Base-by-base conservation (phyloP, 202 grass and related monocot genomes). In the Elaeis oleifera region DNA sequence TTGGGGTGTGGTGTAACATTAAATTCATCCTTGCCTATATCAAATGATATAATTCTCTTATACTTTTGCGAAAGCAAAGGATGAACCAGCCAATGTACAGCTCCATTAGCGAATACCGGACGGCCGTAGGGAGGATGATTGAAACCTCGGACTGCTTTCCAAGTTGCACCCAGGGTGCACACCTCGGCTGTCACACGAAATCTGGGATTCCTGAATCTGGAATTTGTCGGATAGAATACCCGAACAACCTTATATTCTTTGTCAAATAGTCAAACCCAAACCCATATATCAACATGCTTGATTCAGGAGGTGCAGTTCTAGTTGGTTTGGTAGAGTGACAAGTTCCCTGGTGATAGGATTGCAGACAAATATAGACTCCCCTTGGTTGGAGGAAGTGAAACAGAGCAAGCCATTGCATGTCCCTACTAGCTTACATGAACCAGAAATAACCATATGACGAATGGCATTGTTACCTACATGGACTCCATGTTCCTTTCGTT, bases 351-450 rank as follows among this genome's bases (percentile, higher is more conserved):
- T 6, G 28, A 31, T 31, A 31, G 28, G 60, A 63, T 4, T 14
- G 8, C 18, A 63, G 18, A 62, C 18, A n/a, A 49, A 20, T 20
- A 20, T 20, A 18, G 15, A 9, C 4, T 60, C 58, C 39, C 5
- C 28, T 31, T 63, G 60, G 21, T 63, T 9, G 21, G 9, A 18
- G 39, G 60, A 63, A 21, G 18, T 19, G 18, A 63, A 63, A 49
- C 32, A 63, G 4, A 63, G 29, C 11, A 63, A 63, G 26, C 60
- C 60, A 63, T 63, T 23, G 60, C 60, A 63, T 22, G 60, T 18
- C 7, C 60, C 60, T 20, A 49, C 60, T 48, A 63, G 23, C 39
- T 63, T 63, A 29, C 31, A 49, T 49, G 32, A 44, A 5, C 8
- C 4, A 8, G 32, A 63, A 36, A 18, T 23, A 19, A 49, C 32